Evolutionary conservation across 805 yeast species (phyloP).

Genomic region (Starmerella sirachaensis): DNA sequence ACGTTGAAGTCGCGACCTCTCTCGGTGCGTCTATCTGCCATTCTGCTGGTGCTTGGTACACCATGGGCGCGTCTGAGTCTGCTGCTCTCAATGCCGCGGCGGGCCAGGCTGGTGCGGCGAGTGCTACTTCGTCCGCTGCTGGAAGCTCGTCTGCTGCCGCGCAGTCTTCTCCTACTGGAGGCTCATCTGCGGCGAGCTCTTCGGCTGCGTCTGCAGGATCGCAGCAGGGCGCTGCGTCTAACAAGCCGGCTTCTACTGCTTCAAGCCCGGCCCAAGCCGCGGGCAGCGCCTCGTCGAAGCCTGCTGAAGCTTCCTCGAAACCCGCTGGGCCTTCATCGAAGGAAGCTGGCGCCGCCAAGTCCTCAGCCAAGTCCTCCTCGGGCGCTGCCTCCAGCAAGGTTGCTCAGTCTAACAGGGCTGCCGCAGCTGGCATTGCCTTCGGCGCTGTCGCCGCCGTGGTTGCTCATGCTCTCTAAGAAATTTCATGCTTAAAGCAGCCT

Average conservation of each 20-base stretch:
- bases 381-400: no score
- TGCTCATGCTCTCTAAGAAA: background rate
- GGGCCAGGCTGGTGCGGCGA: background rate
- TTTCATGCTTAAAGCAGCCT: no score
- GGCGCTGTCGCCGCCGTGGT: background rate
- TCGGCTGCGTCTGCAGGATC: no score
- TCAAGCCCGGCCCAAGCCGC: no score
- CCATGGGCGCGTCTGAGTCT: background rate
- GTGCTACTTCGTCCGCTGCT: background rate
- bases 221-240: no score
- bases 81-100: background rate
- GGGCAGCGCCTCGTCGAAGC: no score
- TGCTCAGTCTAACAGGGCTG: no score
- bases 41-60: constrained; percentile 3
- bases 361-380: no score
- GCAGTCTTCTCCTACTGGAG: background rate
- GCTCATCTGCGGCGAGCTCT: background rate
- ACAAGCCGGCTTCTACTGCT: no score
- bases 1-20: background rate
- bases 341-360: no score
- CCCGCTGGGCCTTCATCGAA: no score
- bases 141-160: background rate
- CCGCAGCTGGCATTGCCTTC: background rate
- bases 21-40: background rate
- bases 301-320: background rate